These are phyloP conservation scores for Alternaria atra DNA, from an alignment of 2,329 filamentous ascomycete species.

Conservation along the genomic window DNA sequence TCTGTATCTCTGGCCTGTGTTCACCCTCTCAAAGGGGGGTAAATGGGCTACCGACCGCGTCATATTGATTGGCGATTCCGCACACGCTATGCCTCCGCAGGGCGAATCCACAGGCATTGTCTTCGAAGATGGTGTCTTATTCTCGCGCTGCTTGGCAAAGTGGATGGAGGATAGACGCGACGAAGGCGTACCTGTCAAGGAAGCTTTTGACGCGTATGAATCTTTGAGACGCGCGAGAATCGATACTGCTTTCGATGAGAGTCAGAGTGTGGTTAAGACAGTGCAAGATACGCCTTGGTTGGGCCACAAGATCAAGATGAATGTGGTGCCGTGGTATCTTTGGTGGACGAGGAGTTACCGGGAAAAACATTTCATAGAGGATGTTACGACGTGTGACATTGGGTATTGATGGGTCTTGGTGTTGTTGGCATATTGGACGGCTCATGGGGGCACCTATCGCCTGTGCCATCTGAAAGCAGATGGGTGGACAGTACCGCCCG, in stretches of 20 bases:
- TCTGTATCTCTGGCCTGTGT: slow-evolving; percentile 58
- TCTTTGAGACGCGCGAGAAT: slow-evolving; percentile 56
- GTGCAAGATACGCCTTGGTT: slow-evolving; percentile 57
- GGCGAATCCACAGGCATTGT: slow-evolving; percentile 62
- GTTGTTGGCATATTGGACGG: too few species aligned
- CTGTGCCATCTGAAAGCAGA: not conserved
- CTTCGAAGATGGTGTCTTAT: slow-evolving; percentile 62
- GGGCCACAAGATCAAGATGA: slow-evolving; percentile 57
- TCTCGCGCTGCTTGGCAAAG: slow-evolving; percentile 55
- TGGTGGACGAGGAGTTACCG: slow-evolving; percentile 55
- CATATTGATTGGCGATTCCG: slow-evolving; percentile 58
- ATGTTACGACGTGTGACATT: slow-evolving; percentile 54
- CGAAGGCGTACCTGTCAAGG: slow-evolving; percentile 48
- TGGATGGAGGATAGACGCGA: slow-evolving; percentile 53
- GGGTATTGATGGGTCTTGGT: slow-evolving; percentile 39
- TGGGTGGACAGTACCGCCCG: not conserved
- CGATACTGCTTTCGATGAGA: slow-evolving; percentile 58
- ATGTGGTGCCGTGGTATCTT: slow-evolving; percentile 58
- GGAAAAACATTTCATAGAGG: slow-evolving; percentile 57
- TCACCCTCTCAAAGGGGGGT: slow-evolving; percentile 54
- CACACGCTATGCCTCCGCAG: slow-evolving; percentile 62
- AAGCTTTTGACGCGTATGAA: slow-evolving; percentile 60
- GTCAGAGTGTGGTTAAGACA: slow-evolving; percentile 56
- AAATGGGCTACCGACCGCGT: slow-evolving; percentile 57
- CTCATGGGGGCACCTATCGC: not conserved